Base-by-base conservation (phyloP, 148 eudicot species). In the Chenopodium berlandieri region DNA sequence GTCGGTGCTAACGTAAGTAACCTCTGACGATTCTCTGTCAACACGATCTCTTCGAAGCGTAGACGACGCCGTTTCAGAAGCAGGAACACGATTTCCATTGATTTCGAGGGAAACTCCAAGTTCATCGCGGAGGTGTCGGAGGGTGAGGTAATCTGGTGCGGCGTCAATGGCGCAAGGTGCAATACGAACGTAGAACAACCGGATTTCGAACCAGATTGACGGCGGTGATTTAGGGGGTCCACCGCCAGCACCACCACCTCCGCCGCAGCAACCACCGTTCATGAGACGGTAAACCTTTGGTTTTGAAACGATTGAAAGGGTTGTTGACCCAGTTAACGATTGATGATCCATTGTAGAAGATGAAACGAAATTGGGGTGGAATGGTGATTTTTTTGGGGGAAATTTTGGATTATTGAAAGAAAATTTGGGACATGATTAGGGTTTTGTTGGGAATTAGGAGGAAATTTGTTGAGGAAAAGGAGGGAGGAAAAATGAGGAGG, bases 1-100 rank as follows among this genome's bases (percentile, higher is more conserved):
- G 75, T 94, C 98, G 0, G 98, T 94, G 79, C 91, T 88, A 16
- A 94, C 97, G 47, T 90, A 94, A 2, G 97, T 92, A 7, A 91
- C 96, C 82, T 94, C 98, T 54, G 92, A 84, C 9, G 90, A 85
- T 14, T 86, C 90, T 65, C 81, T 86, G 52, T 92, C 90, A 9
- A 94, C 81, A 1, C 98, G 92, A 66, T 91, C 98, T 8, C 94
- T 85, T 1, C 98, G 91, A 34, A 94, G 90, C 1, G 75, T 54
- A 1, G 90, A 77, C 32, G 85, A 79, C 32, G 87, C 85, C 7
- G 88, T 31, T 40, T 89, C 88, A 3, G 97, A 84, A 0, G 93
- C 73, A 7, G 94, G 91, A 9, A 92, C 73, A 2, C 91, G 88
- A 0, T 78, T 6, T 62, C 93, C 92, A 31, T 94, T 92, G 80